These are phyloP conservation scores for Trametes cinnabarina DNA, from an alignment of 768 basidiomycete genomes.

Conservation along the genomic window DNA sequence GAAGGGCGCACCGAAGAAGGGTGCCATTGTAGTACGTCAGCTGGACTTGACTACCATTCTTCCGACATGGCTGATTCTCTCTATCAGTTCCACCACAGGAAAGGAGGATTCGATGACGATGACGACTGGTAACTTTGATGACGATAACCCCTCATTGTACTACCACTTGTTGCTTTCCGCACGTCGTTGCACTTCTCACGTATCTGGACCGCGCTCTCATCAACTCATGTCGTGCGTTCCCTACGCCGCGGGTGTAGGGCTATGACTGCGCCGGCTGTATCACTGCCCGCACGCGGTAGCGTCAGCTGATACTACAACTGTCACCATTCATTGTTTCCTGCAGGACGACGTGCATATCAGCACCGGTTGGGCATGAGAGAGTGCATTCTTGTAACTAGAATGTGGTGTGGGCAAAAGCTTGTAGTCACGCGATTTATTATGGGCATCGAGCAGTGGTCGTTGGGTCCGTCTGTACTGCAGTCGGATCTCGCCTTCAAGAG, in stretches of 20 bases:
- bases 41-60: neutral
- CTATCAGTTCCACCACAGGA: conserved; percentile 35
- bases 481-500: too few relatives aligned
- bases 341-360: neutral
- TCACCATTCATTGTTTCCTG: neutral
- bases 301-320: conserved; percentile 2
- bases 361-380: conserved; percentile 1
- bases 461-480: neutral
- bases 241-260: neutral
- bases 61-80: neutral
- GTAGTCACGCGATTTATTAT: conserved; percentile 4
- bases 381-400: conserved; percentile 5
- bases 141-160: conserved; percentile 15
- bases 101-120: conserved; percentile 36
- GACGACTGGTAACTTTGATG: conserved; percentile 24
- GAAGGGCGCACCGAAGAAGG: conserved; percentile 37
- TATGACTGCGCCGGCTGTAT: neutral
- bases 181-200: neutral
- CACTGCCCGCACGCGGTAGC: neutral
- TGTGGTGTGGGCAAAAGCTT: neutral
- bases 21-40: conserved; percentile 39
- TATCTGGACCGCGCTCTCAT: neutral
- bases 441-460: neutral
- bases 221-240: neutral
- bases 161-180: neutral